Evolutionary conservation across 2,329 filamentous ascomycete genomes (phyloP), one percentile per base, ranked within the genome.

Genomic region (Sphaerulina musiva): DNA sequence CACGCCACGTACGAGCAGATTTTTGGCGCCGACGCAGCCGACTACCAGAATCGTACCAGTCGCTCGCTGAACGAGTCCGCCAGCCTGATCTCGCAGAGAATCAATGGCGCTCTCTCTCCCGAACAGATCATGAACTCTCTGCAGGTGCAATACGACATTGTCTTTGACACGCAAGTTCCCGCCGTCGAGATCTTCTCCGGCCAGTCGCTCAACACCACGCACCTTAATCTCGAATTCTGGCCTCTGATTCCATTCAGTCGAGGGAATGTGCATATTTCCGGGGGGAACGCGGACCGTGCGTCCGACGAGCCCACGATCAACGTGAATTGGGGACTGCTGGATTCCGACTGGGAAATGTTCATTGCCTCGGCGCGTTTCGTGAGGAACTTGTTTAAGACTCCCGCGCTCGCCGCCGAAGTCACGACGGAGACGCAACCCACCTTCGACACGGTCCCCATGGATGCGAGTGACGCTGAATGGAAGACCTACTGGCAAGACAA

Each of bases 371-470:
- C 58, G 50, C 17, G 47, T 6, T 56, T 56, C 39, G 53, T 68
- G 11, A 67, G 70, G 7, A 54, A 65, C 26, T 57, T 66, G 11
- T 56, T 58, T 39, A 23, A 38, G 12, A 57, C 57, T 12, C 31
- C 46, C 5, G 53, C 59, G 2, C 2, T 63, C 67, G 31, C 61
- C 59, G 57, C 61, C 23, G 65, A 70, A 42, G 53, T 52, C 0
- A 64, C 68, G 0, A 54, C 64, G 0, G 71, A 73, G 51, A 57
- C 11, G 47, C 58, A 2, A 57, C 72, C 40, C 23, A 66, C 43
- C 10, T 32, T 53, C 2, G 40, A 48, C 4, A 51, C 51, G 0
- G 43, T 62, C 7, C 43, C 55, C 2, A 31, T 20, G 11, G 53
- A 59, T 43, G 61, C 60, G 8, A 55, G 51, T 26, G 61, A 62